A percentile compares a stretch with the other conserved stretches of the same genome.
phyloP scores from a whole-genome alignment of 345 rosid genomes.

The Ceriops zippeliana region DNA sequence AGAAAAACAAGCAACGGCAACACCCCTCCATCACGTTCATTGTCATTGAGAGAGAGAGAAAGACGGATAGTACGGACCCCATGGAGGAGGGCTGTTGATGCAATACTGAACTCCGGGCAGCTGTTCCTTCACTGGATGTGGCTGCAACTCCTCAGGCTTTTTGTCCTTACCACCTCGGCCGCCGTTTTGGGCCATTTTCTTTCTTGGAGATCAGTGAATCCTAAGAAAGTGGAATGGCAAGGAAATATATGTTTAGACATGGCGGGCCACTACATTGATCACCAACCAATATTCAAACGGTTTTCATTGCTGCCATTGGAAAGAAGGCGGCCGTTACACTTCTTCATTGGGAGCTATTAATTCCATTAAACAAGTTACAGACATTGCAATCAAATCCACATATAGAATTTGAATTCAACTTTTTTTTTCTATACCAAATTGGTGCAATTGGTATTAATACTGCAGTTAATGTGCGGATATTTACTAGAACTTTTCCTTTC shows the following conservation, averaged over 20 bases:
- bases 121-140: slow-evolving; percentile 63
- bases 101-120: slow-evolving; percentile 62
- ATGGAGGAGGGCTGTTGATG: slow-evolving; percentile 72
- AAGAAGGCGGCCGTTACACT: not conserved
- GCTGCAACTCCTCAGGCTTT: slow-evolving; percentile 41
- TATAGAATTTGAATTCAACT: no score
- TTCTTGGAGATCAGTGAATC: not conserved
- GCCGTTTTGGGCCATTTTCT: slow-evolving; percentile 3
- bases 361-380: no score
- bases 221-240: not conserved
- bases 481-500: no score
- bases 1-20: no score
- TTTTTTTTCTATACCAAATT: no score
- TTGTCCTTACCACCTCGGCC: slow-evolving; percentile 26
- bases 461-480: no score
- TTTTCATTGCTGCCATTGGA: not conserved
- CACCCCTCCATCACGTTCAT: no score
- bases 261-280: no score
- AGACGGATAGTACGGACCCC: slow-evolving; percentile 40
- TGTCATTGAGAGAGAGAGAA: not conserved
- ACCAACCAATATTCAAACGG: not conserved
- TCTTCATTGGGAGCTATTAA: not conserved
- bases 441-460: no score
- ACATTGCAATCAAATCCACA: no score
- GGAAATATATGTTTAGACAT: no score